A percentile compares a stretch with the other conserved stretches of the same genome.
Evolutionary conservation across 2,329 filamentous ascomycete species (phyloP).

Genomic region (Nigrospora sphaerica): DNA sequence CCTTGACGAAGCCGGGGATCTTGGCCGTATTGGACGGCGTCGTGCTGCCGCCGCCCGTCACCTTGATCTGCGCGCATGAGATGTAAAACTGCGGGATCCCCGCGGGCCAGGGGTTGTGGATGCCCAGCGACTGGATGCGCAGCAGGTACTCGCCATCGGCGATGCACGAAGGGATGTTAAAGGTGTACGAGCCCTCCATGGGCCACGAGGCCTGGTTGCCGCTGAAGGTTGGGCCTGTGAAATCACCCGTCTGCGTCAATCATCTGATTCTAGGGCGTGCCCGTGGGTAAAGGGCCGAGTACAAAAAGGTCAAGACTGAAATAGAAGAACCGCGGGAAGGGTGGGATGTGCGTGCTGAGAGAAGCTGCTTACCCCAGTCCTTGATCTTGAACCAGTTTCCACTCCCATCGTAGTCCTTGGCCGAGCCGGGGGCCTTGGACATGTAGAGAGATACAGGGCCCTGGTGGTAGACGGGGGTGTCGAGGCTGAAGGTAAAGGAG

Average conservation of each 20-base stretch:
- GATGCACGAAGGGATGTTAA: constrained; percentile 42
- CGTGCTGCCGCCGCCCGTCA: constrained; percentile 30
- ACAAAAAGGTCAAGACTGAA: too few relatives aligned
- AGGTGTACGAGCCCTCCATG: constrained; percentile 24
- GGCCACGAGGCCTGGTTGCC: constrained; percentile 24
- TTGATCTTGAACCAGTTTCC: constrained; percentile 36
- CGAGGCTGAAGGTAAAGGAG: constrained; percentile 29
- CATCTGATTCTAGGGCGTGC: too few relatives aligned
- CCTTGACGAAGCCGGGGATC: constrained; percentile 31
- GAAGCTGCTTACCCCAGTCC: constrained; percentile 20
- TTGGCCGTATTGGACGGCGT: constrained; percentile 19
- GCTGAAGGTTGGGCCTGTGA: constrained; percentile 23
- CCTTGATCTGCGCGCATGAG: constrained; percentile 37
- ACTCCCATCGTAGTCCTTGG: constrained; percentile 28
- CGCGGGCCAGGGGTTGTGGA: constrained; percentile 45
- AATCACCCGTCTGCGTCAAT: neutral
- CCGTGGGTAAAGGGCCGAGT: too few relatives aligned
- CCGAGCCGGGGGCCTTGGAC: constrained; percentile 29
- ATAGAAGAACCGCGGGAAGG: too few relatives aligned
- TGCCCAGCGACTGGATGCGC: constrained; percentile 52
- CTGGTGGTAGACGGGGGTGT: constrained; percentile 35
- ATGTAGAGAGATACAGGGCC: constrained; percentile 31
- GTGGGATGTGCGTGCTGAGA: too few relatives aligned
- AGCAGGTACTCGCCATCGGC: constrained; percentile 52
- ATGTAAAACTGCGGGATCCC: constrained; percentile 25